phyloP scores from a whole-genome alignment of 2,329 filamentous ascomycete species.

The Sporothrix sp. region DNA sequence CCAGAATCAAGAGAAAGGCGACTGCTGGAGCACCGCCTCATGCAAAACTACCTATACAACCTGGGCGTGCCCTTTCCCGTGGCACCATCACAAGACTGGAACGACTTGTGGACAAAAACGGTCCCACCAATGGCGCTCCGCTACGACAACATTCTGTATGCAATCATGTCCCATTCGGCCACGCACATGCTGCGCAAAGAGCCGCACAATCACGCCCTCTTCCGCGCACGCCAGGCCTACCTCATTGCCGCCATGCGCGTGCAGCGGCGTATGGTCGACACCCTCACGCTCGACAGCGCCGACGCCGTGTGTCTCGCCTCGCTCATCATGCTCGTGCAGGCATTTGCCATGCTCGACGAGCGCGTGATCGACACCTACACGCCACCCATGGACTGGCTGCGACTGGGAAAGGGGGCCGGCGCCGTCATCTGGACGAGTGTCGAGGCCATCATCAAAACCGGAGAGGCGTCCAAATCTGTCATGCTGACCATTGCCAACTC shows the following conservation, averaged over 20 bases:
- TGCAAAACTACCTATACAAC: constrained; percentile 21
- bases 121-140: constrained; percentile 19
- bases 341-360: constrained; percentile 22
- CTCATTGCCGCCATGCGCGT: constrained; percentile 21
- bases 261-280: constrained; percentile 20
- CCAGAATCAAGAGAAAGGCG: constrained; percentile 21
- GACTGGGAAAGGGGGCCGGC: constrained; percentile 19
- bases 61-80: constrained; percentile 16
- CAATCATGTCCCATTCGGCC: constrained; percentile 20
- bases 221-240: constrained; percentile 21
- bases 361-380: constrained; percentile 19
- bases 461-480: constrained; percentile 13
- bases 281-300: constrained; percentile 19
- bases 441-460: constrained; percentile 15
- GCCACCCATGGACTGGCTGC: constrained; percentile 21
- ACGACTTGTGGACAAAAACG: constrained; percentile 16
- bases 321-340: constrained; percentile 20
- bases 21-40: constrained; percentile 22
- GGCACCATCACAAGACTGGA: constrained; percentile 17
- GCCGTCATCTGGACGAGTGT: constrained; percentile 22
- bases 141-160: constrained; percentile 21
- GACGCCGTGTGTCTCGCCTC: constrained; percentile 21
- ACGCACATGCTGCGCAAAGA: constrained; percentile 19
- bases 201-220: constrained; percentile 18
- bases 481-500: constrained; percentile 17